Evolutionary conservation across 2,329 filamentous ascomycete species (phyloP).

Genomic region (Clonostachys byssicola): DNA sequence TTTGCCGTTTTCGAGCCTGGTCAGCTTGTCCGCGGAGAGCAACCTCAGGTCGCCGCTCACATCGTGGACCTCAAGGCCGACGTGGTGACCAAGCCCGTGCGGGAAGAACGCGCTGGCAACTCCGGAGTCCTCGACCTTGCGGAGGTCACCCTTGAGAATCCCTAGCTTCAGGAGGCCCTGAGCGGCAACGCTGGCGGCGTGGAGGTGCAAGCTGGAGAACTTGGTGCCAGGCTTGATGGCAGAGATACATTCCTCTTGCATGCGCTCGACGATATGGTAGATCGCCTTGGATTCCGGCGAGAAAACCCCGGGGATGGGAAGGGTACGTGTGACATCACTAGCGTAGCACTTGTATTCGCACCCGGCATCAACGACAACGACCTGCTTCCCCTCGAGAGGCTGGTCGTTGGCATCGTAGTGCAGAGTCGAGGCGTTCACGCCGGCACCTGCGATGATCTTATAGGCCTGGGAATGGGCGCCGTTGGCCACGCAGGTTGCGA

Average conservation of each 20-base stretch:
- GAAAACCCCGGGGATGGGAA: slow-evolving; percentile 71
- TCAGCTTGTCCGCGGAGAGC: slow-evolving; percentile 4
- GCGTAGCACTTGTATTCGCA: slow-evolving; percentile 84
- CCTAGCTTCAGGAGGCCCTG: slow-evolving; percentile 67
- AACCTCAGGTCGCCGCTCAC: slow-evolving; percentile 37
- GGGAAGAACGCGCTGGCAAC: slow-evolving; percentile 61
- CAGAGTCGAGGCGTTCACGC: slow-evolving; percentile 76
- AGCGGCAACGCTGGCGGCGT: slow-evolving; percentile 70
- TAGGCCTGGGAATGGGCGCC: slow-evolving; percentile 81
- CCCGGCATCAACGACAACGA: slow-evolving; percentile 83
- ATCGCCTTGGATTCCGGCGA: slow-evolving; percentile 65
- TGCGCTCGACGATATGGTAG: slow-evolving; percentile 72
- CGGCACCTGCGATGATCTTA: slow-evolving; percentile 81
- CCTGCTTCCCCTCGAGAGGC: slow-evolving; percentile 62
- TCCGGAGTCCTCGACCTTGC: slow-evolving; percentile 43
- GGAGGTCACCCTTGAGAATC: slow-evolving; percentile 60
- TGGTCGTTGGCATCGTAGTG: slow-evolving; percentile 85
- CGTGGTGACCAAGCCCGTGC: slow-evolving; percentile 61
- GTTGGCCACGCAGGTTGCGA: slow-evolving; percentile 64
- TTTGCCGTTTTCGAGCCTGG: slow-evolving; percentile 28
- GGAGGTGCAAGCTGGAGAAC: slow-evolving; percentile 69
- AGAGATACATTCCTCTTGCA: slow-evolving; percentile 74
- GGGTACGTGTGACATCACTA: slow-evolving; percentile 83
- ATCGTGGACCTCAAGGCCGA: slow-evolving; percentile 64
- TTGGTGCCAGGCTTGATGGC: slow-evolving; percentile 64